Conservation (phyloP, 345 rosid genomes). For the Fremontodendron californicum region DNA sequence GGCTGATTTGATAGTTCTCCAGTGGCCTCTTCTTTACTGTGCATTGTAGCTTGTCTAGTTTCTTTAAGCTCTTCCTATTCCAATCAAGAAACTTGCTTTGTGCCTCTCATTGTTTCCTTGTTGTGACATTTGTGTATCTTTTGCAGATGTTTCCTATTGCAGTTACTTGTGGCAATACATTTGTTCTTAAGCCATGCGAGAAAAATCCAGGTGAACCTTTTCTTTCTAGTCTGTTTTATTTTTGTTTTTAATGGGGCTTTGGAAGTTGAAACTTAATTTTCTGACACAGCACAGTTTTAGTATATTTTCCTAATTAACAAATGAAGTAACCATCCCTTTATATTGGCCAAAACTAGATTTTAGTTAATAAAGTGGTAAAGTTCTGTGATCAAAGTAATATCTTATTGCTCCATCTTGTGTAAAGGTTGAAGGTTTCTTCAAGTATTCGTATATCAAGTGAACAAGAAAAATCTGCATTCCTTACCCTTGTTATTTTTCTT, state of each 20-base stretch:
- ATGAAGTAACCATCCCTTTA: background rate
- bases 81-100: background rate
- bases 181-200: slow-evolving; percentile 40
- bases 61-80: background rate
- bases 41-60: background rate
- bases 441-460: background rate
- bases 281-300: background rate
- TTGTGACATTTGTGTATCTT: slow-evolving; percentile 11
- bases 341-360: background rate
- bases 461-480: background rate
- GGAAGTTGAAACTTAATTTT: slow-evolving; percentile 1
- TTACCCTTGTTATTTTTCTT: background rate
- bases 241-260: background rate
- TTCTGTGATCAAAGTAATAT: slow-evolving; percentile 10
- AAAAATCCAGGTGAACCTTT: slow-evolving; percentile 35
- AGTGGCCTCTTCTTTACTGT: background rate
- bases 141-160: slow-evolving; percentile 47
- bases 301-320: background rate
- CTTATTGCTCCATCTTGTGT: background rate
- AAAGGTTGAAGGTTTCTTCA: slow-evolving; percentile 5
- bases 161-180: slow-evolving; percentile 44
- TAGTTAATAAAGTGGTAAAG: background rate
- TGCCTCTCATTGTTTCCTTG: background rate
- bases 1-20: background rate
- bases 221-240: background rate